Evolutionary conservation across 208 protist genomes (phyloP).

Genomic region (Leishmania turanica): DNA sequence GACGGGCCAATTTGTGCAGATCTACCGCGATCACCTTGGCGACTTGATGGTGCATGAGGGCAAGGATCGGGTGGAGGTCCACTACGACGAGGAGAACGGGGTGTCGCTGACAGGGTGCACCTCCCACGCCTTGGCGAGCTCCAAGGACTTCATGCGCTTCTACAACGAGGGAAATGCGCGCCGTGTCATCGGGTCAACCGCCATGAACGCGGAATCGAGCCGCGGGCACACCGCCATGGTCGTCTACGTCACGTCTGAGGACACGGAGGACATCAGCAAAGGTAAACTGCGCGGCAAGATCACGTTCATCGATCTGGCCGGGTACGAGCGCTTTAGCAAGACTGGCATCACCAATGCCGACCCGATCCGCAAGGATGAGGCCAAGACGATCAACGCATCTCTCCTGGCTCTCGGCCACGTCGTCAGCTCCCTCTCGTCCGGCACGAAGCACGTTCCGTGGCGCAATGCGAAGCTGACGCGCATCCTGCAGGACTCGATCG

Average conservation of each 20-base stretch:
- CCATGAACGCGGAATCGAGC: constrained; percentile 92
- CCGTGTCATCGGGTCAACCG: constrained; percentile 84
- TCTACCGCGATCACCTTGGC: constrained; percentile 87
- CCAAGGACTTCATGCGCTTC: constrained; percentile 85
- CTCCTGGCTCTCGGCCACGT: constrained; percentile 86
- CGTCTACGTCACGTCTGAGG: constrained; percentile 68
- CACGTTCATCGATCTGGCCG: constrained; percentile 92
- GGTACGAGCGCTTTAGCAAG: constrained; percentile 91
- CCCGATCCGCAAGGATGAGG: constrained; percentile 87
- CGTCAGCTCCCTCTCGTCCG: constrained; percentile 74
- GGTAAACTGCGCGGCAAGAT: constrained; percentile 77
- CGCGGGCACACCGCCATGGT: constrained; percentile 88
- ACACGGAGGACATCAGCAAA: constrained; percentile 44
- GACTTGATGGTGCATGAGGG: constrained; percentile 80
- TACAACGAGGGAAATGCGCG: constrained; percentile 82
- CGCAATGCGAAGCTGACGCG: constrained; percentile 93
- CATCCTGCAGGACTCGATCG: constrained; percentile 93
- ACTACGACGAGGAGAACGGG: constrained; percentile 64
- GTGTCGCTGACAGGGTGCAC: constrained; percentile 79
- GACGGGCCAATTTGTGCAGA: constrained; percentile 85
- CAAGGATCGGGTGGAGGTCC: constrained; percentile 78
- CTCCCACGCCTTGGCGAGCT: constrained; percentile 51
- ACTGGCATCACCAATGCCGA: constrained; percentile 83
- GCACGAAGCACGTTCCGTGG: constrained; percentile 88
- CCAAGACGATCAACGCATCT: constrained; percentile 92